phyloP scores from a whole-genome alignment of 768 basidiomycete species.

The Trametes punicea region DNA sequence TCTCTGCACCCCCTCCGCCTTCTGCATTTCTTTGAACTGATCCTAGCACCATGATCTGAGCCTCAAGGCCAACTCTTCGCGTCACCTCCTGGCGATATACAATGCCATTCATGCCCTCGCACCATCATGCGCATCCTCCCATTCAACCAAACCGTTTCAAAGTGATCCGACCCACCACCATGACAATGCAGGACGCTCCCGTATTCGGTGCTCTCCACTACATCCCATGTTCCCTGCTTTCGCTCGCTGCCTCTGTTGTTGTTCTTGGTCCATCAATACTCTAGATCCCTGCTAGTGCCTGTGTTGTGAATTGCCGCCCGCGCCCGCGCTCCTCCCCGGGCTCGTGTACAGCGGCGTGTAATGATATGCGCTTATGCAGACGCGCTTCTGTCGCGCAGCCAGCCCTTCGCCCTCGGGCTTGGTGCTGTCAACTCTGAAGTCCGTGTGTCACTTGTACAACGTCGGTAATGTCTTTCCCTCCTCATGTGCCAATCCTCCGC shows the following conservation, averaged over 20 bases:
- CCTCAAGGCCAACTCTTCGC: neutral
- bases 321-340: neutral
- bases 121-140: neutral
- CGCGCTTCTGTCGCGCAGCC: neutral
- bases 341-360: conserved; percentile 12
- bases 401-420: neutral
- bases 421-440: no score
- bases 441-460: no score
- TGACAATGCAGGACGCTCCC: neutral
- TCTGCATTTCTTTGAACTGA: neutral
- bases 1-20: neutral
- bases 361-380: conserved; percentile 13
- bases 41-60: neutral
- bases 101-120: neutral
- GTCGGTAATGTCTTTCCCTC: neutral
- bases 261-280: conserved; percentile 9
- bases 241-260: conserved; percentile 21
- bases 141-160: no score
- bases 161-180: neutral
- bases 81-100: neutral
- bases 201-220: neutral
- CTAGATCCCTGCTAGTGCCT: conserved; percentile 4
- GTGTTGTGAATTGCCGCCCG: conserved; percentile 5
- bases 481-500: neutral
- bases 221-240: conserved; percentile 16